Evolutionary conservation across 2,329 filamentous ascomycete genomes (phyloP).

Genomic region (Pseudohalonectria lignicola): DNA sequence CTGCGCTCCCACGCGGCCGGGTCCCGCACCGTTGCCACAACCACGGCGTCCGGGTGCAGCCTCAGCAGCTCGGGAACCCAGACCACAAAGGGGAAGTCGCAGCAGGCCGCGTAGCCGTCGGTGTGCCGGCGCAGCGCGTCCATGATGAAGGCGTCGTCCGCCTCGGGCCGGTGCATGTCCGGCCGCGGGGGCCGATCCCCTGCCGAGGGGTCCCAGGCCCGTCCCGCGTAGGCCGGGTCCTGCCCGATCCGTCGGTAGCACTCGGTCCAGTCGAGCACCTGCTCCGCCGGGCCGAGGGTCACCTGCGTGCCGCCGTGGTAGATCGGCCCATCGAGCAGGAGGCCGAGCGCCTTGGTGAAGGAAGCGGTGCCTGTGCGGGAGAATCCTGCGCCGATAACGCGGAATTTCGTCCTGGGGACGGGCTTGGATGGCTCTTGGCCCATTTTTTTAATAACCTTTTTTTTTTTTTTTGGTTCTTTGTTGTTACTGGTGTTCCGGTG

Average conservation of each 20-base stretch:
- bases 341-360: not conserved
- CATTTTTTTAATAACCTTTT: no score
- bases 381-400: not conserved
- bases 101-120: not conserved
- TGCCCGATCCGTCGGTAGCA: not conserved
- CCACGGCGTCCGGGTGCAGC: not conserved
- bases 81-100: not conserved
- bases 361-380: conserved; percentile 1
- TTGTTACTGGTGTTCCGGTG: no score
- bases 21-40: not conserved
- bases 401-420: not conserved
- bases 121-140: not conserved
- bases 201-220: no score
- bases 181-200: not conserved
- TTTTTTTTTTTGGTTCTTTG: no score
- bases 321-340: not conserved
- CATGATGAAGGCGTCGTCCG: not conserved
- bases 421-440: no score
- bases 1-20: no score
- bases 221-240: no score
- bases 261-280: not conserved
- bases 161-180: not conserved
- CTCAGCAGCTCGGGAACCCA: not conserved
- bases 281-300: not conserved
- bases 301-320: not conserved